These are phyloP conservation scores for Infundibulicybe gibba DNA, from an alignment of 768 basidiomycete species.

Conservation along the genomic window DNA sequence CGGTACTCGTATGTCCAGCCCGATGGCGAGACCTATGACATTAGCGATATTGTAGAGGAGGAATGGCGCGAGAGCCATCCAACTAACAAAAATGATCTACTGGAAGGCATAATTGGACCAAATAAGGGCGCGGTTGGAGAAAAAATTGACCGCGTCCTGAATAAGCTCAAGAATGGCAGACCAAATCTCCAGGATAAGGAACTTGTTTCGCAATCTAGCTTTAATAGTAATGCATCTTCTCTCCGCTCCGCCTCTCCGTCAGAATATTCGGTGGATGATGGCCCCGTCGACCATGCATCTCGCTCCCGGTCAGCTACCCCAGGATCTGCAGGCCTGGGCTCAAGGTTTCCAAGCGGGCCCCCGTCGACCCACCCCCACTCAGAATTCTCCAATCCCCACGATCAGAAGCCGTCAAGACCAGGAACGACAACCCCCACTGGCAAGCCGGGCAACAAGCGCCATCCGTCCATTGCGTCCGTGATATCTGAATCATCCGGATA, in stretches of 20 bases:
- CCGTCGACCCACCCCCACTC: constrained; percentile 7
- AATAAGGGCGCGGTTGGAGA: constrained; percentile 61
- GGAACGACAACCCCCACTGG: constrained; percentile 34
- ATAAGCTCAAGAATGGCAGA: constrained; percentile 69
- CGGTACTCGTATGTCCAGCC: constrained; percentile 93
- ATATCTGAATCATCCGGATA: constrained; percentile 62
- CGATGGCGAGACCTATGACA: constrained; percentile 89
- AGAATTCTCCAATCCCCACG: constrained; percentile 6
- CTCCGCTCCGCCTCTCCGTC: constrained; percentile 44
- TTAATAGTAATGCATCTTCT: constrained; percentile 24
- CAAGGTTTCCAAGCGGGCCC: constrained; percentile 11
- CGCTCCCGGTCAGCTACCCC: constrained; percentile 41
- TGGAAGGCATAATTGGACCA: constrained; percentile 61
- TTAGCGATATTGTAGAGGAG: constrained; percentile 89
- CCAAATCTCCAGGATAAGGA: constrained; percentile 32
- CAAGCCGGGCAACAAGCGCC: constrained; percentile 34
- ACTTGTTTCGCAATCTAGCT: constrained; percentile 16
- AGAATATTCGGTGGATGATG: constrained; percentile 54
- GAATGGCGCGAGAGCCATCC: constrained; percentile 64
- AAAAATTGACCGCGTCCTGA: constrained; percentile 70
- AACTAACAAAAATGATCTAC: constrained; percentile 50
- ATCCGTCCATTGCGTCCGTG: constrained; percentile 74
- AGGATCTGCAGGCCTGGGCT: constrained; percentile 28
- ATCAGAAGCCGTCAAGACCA: constrained; percentile 10
- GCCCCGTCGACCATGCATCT: constrained; percentile 14